Base-by-base conservation (phyloP, 116 monocot species). In the Thalassia testudinum region DNA sequence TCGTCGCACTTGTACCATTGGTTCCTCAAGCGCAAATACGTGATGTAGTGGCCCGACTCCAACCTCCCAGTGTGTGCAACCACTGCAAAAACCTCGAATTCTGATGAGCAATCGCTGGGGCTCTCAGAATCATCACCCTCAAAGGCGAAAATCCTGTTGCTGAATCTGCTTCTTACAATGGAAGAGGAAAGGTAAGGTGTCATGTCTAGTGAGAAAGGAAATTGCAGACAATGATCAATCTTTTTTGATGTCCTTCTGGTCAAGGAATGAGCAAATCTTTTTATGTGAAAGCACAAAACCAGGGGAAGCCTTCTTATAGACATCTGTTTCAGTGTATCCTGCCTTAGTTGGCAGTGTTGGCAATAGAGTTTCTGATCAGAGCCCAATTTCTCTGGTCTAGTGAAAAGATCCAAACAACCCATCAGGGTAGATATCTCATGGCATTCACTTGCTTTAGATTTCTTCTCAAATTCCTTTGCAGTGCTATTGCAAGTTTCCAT, bases 1-100 rank as follows among this genome's bases (percentile, higher is more conserved):
- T 87, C 87, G 50, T 87, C 76, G 37, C 87, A 82, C 48, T 71
- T 78, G 66, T 82, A 87, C 87, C 87, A 87, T 7, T 73, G 59
- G 40, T 76, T 67, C 26, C 58, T 70, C 42, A 78, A 25, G 12
- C 81, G 53, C 21, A 87, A 55, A 28, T 76, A 87, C 0, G 81
- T 87, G 47, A 76, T 62, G 50, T 78, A 87, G 57, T 87, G 87
- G 1, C 87, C 87, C 0, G 76, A 66, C 17, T 87, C 75, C 40
- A 87, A 40, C 34, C 47, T 67, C 1, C 87, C 87, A 20, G 60
- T 67, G 43, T 82, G 87, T 20, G 82, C 62, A 42, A 87, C 63
- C 21, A 87, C 73, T 3, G 87, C 81, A 69, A 87, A 87, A 0
- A 87, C 57, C 59, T 87, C 87, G 34, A 73, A 87, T 49, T 82